Evolutionary conservation across 331 rosid species (phyloP).

Genomic region (Rosa hybrid): DNA sequence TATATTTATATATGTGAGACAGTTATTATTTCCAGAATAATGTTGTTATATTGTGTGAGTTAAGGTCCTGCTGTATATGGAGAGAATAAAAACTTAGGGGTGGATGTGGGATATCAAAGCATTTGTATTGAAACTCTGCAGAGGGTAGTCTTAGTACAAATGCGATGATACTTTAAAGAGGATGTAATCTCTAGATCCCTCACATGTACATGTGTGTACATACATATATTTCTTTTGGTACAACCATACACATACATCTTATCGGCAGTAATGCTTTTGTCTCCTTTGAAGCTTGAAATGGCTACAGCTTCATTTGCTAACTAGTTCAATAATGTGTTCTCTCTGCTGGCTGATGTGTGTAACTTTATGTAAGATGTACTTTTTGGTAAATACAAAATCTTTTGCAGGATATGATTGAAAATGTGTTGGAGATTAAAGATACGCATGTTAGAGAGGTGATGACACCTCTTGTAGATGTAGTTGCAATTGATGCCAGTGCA

Average conservation of each 20-base stretch:
- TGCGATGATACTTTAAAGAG: background rate
- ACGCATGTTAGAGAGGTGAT: slow-evolving; percentile 97
- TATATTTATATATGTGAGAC: background rate
- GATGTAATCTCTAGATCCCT: background rate
- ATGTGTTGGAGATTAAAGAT: slow-evolving; percentile 96
- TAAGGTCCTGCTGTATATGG: background rate
- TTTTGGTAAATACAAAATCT: background rate
- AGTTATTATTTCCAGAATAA: background rate
- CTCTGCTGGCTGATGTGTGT: too few species aligned
- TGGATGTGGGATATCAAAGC: background rate
- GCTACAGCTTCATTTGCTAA: background rate
- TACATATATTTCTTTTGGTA: background rate
- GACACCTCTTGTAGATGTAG: slow-evolving; percentile 99
- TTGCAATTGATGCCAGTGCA: slow-evolving; percentile 87
- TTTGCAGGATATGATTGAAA: slow-evolving; percentile 95
- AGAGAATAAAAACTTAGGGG: background rate
- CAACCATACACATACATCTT: background rate
- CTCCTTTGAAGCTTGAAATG: background rate
- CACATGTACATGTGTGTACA: background rate
- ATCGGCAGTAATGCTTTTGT: background rate
- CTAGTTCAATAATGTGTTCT: background rate
- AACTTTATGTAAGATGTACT: background rate
- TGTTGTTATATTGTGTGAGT: background rate
- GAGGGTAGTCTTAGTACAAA: background rate
- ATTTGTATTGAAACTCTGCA: background rate